Base-by-base conservation (phyloP, 305 asterid genomes). In the Fraxinus latifolia region DNA sequence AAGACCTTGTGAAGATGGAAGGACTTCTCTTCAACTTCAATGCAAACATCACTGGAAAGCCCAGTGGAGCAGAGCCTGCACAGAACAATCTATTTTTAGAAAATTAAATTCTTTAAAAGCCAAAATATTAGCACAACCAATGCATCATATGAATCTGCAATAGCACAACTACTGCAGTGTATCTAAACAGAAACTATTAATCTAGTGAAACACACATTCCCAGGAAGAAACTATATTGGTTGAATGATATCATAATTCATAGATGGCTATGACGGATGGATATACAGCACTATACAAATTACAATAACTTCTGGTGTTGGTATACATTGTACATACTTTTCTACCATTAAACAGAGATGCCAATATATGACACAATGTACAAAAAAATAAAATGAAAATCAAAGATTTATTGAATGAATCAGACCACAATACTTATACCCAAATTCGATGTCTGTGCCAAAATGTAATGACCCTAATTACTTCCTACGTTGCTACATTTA, bases 1-100 rank as follows among this genome's bases (percentile, higher is more conserved):
- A 68, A 73, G 39, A 89, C 94, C 94, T 91, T 91, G 84, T 91
- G 94, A 74, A 91, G 94, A 77, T 82, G 90, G 84, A 91, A 91
- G 29, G 87, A 87, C 34, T 53, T 87, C 12, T 86, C 88, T 79
- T 87, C 89, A 75, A 89, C 91, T 85, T 79, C 79, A 36, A 91
- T 82, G 62, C 85, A 76, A 67, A 91, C 84, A 81, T 91, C 94
- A 53, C 90, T 91, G 7, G 88, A 89, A 19, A 89, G 90, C 74
- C 93, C 92, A 71, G 86, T 68, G 33, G 87, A 84, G 85, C 91
- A 91, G 25, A 83, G 79, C 93, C 94, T 91, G 87, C 76, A 86
- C 47, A 39, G 25, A 62, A 68, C 17, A 81, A 27, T 74, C 44
- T 37, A 21, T 11, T 65, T 19, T 19, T 12, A 42, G 27, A 77